These are phyloP conservation scores for Camelina neglecta DNA, from an alignment of 345 rosid species.

Conservation along the genomic window DNA sequence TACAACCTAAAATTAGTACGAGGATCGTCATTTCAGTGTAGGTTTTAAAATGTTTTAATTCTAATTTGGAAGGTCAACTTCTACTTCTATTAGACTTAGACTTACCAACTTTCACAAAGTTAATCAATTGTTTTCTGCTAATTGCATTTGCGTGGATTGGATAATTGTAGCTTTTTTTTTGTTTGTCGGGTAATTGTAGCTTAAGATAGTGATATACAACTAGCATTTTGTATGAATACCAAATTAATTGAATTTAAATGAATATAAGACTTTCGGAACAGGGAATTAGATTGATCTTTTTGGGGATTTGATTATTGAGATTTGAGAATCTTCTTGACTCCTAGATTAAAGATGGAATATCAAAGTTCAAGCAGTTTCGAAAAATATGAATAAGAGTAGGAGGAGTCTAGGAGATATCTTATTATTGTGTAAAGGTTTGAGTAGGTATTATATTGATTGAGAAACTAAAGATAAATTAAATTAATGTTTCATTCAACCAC, in stretches of 20 bases:
- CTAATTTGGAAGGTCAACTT: slow-evolving; percentile 28
- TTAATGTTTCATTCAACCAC: background rate
- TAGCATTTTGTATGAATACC: background rate
- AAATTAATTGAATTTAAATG: background rate
- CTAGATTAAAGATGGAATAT: too few relatives aligned
- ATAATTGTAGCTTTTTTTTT: too few relatives aligned
- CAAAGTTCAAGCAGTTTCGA: background rate
- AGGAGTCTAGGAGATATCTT: too few relatives aligned
- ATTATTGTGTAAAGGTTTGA: background rate
- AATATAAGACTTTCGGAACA: background rate
- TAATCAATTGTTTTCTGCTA: background rate
- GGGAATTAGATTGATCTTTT: background rate
- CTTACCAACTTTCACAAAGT: background rate
- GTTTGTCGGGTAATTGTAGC: background rate
- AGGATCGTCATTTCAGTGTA: background rate
- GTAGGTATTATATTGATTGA: background rate
- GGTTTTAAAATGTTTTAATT: background rate
- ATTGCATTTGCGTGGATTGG: too few relatives aligned
- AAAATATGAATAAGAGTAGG: background rate
- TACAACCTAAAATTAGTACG: slow-evolving; percentile 16
- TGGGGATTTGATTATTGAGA: background rate
- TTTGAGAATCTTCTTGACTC: background rate
- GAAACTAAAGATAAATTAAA: background rate
- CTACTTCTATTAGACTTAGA: background rate
- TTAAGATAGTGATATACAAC: background rate